Percentiles rank a stretch among this genome's conserved stretches.
Conservation (phyloP, 768 basidiomycete genomes). For the Xanthoconium purpureum region DNA sequence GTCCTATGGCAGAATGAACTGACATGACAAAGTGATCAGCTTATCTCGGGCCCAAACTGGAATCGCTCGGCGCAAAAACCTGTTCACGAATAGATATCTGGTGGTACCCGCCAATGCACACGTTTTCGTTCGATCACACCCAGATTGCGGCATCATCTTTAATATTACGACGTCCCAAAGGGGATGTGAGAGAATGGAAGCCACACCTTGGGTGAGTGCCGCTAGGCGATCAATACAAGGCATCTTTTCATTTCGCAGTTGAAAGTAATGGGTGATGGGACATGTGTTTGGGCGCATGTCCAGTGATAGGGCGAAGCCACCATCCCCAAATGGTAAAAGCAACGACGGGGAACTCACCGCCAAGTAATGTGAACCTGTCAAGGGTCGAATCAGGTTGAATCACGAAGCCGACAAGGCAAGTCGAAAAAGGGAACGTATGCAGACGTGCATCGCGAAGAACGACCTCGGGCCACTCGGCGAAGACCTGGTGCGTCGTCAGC, state of each 20-base stretch:
- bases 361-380: background rate
- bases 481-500: background rate
- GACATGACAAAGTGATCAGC: conserved; percentile 16
- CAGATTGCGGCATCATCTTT: conserved; percentile 16
- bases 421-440: background rate
- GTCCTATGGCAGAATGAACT: conserved; percentile 2
- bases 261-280: conserved; percentile 8
- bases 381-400: conserved; percentile 1
- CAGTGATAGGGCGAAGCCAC: conserved; percentile 8
- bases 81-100: conserved; percentile 11
- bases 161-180: conserved; percentile 10
- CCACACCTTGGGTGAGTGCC: conserved; percentile 4
- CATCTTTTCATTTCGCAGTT: conserved; percentile 21
- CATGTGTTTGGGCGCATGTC: conserved; percentile 22
- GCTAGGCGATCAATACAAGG: conserved; percentile 24
- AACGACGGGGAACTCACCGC: conserved; percentile 21
- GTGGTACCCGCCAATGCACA: conserved; percentile 9
- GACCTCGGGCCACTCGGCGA: background rate
- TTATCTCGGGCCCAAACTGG: conserved; percentile 12
- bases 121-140: conserved; percentile 16
- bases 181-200: conserved; percentile 26
- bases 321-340: conserved; percentile 17
- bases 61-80: conserved; percentile 13
- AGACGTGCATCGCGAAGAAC: background rate
- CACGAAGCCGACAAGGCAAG: background rate